Conservation (phyloP, 1,284 basidiomycete species). For the Lignosus rhinocerotis region DNA sequence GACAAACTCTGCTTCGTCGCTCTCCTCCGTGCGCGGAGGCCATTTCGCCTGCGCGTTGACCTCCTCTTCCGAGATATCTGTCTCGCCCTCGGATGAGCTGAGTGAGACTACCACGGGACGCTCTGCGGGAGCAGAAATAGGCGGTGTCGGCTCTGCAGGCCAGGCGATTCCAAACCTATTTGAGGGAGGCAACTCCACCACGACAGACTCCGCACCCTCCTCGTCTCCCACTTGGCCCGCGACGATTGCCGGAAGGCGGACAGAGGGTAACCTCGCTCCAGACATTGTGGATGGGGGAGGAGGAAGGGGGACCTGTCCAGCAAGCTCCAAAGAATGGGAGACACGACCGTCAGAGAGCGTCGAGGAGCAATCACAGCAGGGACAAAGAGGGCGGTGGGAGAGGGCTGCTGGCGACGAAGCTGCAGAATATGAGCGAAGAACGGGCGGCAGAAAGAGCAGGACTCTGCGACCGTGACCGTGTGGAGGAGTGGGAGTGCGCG, state of each 20-base stretch:
- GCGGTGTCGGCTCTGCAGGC: constrained; percentile 43
- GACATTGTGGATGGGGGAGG: constrained; percentile 28
- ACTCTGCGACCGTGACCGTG: constrained; percentile 17
- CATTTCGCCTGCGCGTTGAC: constrained; percentile 25
- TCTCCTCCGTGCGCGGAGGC: constrained; percentile 29
- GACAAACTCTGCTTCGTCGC: constrained; percentile 34
- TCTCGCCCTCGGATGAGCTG: constrained; percentile 53
- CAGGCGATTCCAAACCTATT: constrained; percentile 54
- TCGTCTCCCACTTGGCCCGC: constrained; percentile 32
- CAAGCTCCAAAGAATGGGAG: constrained; percentile 15
- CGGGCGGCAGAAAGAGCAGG: constrained; percentile 9
- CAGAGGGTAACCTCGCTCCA: constrained; percentile 36
- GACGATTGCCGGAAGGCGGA: constrained; percentile 38
- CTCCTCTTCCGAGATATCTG: constrained; percentile 47
- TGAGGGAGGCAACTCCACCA: constrained; percentile 42
- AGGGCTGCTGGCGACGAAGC: constrained; percentile 2
- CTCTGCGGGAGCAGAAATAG: constrained; percentile 36
- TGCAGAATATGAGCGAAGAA: constrained; percentile 12
- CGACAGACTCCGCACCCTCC: constrained; percentile 32
- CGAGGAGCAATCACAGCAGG: background rate
- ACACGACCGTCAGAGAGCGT: constrained; percentile 1
- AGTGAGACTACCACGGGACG: constrained; percentile 36
- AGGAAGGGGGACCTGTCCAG: constrained; percentile 16
- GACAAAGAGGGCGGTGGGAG: constrained; percentile 14
- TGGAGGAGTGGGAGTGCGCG: constrained; percentile 1